Conservation (phyloP, 1,284 basidiomycete species). For the Fomitopsis schrenkii region DNA sequence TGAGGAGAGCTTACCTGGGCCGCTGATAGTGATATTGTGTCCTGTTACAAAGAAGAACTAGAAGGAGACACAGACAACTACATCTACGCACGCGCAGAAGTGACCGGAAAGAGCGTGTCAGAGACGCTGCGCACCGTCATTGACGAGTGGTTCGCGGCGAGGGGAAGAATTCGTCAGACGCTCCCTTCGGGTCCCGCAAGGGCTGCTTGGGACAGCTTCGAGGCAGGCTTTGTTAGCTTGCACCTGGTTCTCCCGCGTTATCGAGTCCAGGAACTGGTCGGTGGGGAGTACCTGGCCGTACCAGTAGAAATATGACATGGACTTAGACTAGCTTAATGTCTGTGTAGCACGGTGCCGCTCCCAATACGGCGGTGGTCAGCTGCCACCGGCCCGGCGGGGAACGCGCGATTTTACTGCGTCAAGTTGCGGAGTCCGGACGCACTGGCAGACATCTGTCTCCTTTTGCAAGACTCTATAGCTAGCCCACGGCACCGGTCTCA, state of each 20-base stretch:
- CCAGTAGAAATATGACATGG: not conserved
- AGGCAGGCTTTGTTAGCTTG: conserved; percentile 10
- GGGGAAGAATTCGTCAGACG: conserved; percentile 5
- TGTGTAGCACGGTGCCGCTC: no score
- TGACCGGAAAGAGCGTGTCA: conserved; percentile 5
- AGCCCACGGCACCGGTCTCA: no score
- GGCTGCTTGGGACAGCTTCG: conserved; percentile 15
- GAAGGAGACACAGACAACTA: conserved; percentile 14
- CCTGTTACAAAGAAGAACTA: conserved; percentile 14
- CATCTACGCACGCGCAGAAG: conserved; percentile 10
- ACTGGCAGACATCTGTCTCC: no score
- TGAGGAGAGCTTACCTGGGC: not conserved
- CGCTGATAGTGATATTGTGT: conserved; percentile 15
- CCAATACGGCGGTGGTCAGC: no score
- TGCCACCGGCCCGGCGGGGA: no score
- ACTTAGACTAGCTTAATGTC: not conserved
- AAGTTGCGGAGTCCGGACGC: no score
- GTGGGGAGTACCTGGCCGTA: not conserved
- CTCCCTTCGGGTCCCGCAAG: conserved; percentile 9
- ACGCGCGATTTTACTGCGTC: no score
- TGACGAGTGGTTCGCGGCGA: conserved; percentile 19
- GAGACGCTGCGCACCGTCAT: conserved; percentile 19
- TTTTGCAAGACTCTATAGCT: no score
- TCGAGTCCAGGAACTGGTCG: conserved; percentile 11
- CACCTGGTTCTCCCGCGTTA: conserved; percentile 13